A percentile compares a stretch with the other conserved stretches of the same genome.
These are phyloP conservation scores for Ehretia macrophylla DNA, from an alignment of 257 asterid species.

Conservation along the genomic window DNA sequence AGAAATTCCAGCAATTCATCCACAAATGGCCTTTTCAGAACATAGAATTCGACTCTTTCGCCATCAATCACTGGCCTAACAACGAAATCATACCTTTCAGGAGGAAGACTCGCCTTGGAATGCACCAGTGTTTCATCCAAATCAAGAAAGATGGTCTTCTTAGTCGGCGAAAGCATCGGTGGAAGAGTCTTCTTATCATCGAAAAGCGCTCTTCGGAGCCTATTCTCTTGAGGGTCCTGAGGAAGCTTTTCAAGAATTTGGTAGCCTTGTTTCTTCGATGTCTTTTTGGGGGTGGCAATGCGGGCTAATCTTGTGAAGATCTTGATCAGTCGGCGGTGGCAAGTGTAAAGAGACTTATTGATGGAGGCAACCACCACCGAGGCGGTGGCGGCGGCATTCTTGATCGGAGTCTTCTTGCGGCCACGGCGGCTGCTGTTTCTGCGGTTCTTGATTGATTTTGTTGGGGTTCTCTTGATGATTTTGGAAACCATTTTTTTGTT, in stretches of 20 bases:
- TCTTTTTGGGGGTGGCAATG: conserved; percentile 58
- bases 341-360: conserved; percentile 60
- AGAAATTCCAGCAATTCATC: conserved; percentile 60
- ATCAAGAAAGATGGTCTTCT: conserved; percentile 72
- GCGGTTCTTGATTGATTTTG: conserved; percentile 56
- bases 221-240: conserved; percentile 15
- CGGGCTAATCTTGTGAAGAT: conserved; percentile 60
- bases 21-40: conserved; percentile 74
- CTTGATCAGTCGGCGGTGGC: conserved; percentile 86
- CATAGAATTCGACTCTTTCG: conserved; percentile 57
- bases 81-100: conserved; percentile 68
- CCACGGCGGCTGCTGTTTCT: conserved; percentile 38
- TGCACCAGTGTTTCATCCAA: conserved; percentile 89
- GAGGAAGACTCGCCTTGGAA: conserved; percentile 52
- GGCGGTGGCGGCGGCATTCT: conserved; percentile 50
- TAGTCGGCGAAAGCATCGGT: conserved; percentile 26
- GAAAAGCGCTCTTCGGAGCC: conserved; percentile 37
- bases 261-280: conserved; percentile 63
- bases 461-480: conserved; percentile 65
- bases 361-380: conserved; percentile 62
- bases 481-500: conserved; percentile 62
- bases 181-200: conserved; percentile 40
- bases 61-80: conserved; percentile 83
- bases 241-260: conserved; percentile 42
- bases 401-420: conserved; percentile 54